Percentiles rank a stretch among this genome's conserved stretches.
Evolutionary conservation across 2,329 filamentous ascomycete species (phyloP).

Genomic region (Fusarium pilosicola): DNA sequence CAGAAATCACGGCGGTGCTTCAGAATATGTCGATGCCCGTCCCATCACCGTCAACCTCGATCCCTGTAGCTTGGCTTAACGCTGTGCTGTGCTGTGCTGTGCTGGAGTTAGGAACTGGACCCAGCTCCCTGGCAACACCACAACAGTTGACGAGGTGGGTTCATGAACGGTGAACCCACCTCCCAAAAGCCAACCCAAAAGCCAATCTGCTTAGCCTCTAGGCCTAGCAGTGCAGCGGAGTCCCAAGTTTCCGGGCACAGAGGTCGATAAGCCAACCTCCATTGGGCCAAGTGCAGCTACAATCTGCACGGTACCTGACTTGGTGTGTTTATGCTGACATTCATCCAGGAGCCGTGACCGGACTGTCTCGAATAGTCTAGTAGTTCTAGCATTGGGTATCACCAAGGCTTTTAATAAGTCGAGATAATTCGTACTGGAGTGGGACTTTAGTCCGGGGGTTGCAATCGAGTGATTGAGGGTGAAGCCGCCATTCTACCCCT

Average conservation of each 20-base stretch:
- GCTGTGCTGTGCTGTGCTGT: background rate
- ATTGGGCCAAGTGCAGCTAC: constrained; percentile 13
- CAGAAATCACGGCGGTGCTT: constrained; percentile 34
- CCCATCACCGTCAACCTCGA: constrained; percentile 35
- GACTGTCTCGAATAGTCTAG: background rate
- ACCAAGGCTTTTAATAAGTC: background rate
- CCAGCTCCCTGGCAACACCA: constrained; percentile 7
- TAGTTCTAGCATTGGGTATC: background rate
- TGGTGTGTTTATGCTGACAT: constrained; percentile 19
- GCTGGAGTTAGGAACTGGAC: background rate
- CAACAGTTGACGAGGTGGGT: constrained; percentile 12
- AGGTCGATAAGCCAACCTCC: constrained; percentile 9
- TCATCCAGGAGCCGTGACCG: background rate
- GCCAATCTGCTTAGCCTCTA: constrained; percentile 16
- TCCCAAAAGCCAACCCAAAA: constrained; percentile 2
- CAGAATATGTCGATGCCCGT: constrained; percentile 39
- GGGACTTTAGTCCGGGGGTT: constrained; percentile 9
- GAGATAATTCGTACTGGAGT: background rate
- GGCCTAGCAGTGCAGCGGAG: constrained; percentile 21
- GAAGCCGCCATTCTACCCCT: constrained; percentile 10
- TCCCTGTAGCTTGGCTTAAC: constrained; percentile 28
- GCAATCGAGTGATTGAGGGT: background rate
- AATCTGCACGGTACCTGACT: constrained; percentile 21
- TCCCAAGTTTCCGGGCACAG: constrained; percentile 32
- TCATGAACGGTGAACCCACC: constrained; percentile 25